Evolutionary conservation across 1,284 basidiomycete species (phyloP), one percentile per base, ranked within the genome.

Genomic region (Sphagnurus paluster): DNA sequence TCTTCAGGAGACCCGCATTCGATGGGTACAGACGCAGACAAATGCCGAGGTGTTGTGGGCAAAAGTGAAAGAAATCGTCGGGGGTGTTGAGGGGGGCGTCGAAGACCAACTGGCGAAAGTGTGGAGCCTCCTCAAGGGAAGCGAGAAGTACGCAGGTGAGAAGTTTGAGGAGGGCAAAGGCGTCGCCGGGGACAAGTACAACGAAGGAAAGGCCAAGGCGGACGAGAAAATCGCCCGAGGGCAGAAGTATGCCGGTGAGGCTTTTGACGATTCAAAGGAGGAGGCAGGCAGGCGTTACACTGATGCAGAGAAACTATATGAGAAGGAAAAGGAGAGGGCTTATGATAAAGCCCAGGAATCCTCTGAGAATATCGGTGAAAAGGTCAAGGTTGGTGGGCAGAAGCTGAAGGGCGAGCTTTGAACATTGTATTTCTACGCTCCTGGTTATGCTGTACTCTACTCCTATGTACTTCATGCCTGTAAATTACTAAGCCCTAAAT

Each of bases 1-100:
- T 16, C 72, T 94, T 51, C 83, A 87, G 69, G 89, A 92, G 66
- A 79, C 81, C 6, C 85, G 90, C 47, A 80, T 90, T 56, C 84
- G 82, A 46, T 93, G 83, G 76, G 75, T 88, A 23, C 84, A 90
- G 64, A 69, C 75, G 2, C 69, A 75, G 29, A 76, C 68, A 50
- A 70, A 69, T 51, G 72, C 82, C n/a, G 80, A 88, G 53, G 69
- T 65, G 10, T 56, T 87, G 11, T 76, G 82, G 57, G 64, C 68
- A 24, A 75, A 71, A 45, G 77, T 93, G 56, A 74, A 75, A 49
- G 79, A 83, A 2, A 69, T 81, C 29, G 67, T 92, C 38, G 75
- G 80, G 48, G 73, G 70, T 20, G 81, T 83, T 25, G 78, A 87
- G 30, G 77, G 80, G 50, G 77, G 75, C 25, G 82, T 80, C 3